Evolutionary conservation across 2,329 filamentous ascomycete species (phyloP), one percentile per base, ranked within the genome.

Genomic region (Lizonia empirigonia): DNA sequence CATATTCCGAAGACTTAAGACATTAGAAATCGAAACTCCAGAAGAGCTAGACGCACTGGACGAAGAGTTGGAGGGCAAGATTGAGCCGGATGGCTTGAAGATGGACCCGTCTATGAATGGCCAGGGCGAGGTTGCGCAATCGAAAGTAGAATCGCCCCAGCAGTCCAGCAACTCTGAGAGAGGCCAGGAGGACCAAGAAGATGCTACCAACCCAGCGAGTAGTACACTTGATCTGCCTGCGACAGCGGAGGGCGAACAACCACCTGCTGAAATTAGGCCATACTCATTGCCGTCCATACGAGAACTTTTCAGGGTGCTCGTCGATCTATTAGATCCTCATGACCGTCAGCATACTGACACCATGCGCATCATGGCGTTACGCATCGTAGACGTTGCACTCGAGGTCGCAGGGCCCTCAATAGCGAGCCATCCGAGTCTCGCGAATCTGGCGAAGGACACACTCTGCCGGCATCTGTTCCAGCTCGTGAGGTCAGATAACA

Each of bases 371-470:
- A 99, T 99, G 92, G 94, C 94, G 15, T 77, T 99, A 59, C 86
- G 94, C 34, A 97, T 99, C 58, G 94, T 99, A 47, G 94, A 99
- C 71, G 94, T 99, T 35, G 94, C 94, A 1, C 82, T 99, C 18
- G 94, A 99, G 74, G 93, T 99, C 50, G 91, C 94, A 1, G 94
- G 94, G 0, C 93, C 94, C 4, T 96, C 92, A 7, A 97, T 99
- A 68, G 90, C 92, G 39, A 89, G 89, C 57, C 94, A 99, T 70
- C 92, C 93, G 5, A 90, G 89, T 50, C 78, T 99, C 42, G 92
- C 93, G 9, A 85, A 83, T 4, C 83, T 99, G 48, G 94, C 94
- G 0, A 91, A 96, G 71, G 93, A 99, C 72, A 90, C 91, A 19
- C 79, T 99, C 19, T 99, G 95, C 71, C 89, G 90, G 56, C 91